These are phyloP conservation scores for Canna indica DNA, from an alignment of 176 grass and related monocot genomes.

Conservation along the genomic window DNA sequence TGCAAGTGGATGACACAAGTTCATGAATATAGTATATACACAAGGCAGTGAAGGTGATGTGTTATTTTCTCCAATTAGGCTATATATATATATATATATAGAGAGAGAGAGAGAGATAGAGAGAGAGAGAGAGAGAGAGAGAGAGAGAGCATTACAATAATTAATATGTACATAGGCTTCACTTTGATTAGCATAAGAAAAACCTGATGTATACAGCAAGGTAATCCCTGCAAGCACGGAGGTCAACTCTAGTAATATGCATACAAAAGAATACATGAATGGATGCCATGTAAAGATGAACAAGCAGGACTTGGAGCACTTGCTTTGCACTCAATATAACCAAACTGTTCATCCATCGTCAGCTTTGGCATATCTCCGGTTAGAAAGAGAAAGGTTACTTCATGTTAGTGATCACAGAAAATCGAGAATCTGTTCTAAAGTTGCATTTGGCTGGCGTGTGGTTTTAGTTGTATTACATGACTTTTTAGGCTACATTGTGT, in stretches of 20 bases:
- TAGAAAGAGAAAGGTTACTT: not conserved
- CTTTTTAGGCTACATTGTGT: slow-evolving; percentile 7
- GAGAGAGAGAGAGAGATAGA: no score
- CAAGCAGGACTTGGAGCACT: not conserved
- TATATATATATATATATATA: no score
- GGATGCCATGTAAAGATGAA: not conserved
- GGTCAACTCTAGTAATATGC: not conserved
- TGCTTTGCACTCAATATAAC: not conserved
- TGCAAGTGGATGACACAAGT: no score
- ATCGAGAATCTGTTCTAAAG: not conserved
- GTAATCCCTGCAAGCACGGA: not conserved
- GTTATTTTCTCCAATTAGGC: no score
- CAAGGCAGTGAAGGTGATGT: no score
- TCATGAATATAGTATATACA: no score
- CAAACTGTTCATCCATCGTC: not conserved
- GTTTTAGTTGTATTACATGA: slow-evolving; percentile 6
- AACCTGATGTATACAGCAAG: not conserved
- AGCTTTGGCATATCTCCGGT: not conserved
- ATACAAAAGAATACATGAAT: slow-evolving; percentile 1
- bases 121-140: no score
- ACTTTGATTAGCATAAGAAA: not conserved
- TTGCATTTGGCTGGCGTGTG: slow-evolving; percentile 1
- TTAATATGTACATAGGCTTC: not conserved
- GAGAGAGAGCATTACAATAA: not conserved
- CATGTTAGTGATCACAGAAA: slow-evolving; percentile 3